Percentiles rank a stretch among this genome's conserved stretches.
Evolutionary conservation across 2,329 filamentous ascomycete genomes (phyloP).

Genomic region (Trichoderma sp.): DNA sequence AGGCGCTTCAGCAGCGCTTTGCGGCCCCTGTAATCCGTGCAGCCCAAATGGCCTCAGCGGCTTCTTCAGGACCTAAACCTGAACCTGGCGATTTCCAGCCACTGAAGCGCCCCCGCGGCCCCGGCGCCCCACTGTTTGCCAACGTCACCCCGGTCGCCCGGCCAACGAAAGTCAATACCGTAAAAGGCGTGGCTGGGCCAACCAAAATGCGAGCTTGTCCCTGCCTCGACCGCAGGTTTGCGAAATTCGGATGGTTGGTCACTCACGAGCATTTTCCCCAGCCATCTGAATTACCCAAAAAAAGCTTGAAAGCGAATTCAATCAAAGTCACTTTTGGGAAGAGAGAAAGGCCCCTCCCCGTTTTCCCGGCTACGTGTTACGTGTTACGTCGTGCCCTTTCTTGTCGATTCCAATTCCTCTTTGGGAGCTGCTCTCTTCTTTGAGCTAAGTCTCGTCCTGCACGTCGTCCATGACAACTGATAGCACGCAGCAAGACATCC

Average conservation of each 20-base stretch:
- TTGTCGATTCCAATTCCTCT: slow-evolving; percentile 4
- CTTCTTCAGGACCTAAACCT: background rate
- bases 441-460: slow-evolving; percentile 20
- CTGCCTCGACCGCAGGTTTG: slow-evolving; percentile 16
- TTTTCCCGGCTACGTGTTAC: background rate
- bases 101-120: background rate
- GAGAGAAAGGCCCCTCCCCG: background rate
- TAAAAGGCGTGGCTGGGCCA: slow-evolving; percentile 35
- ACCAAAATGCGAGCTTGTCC: slow-evolving; percentile 23
- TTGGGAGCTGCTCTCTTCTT: slow-evolving; percentile 12
- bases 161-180: slow-evolving; percentile 34
- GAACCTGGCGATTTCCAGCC: background rate
- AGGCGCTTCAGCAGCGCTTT: background rate
- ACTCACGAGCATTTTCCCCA: slow-evolving; percentile 5
- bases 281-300: slow-evolving; percentile 9
- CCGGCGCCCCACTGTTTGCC: slow-evolving; percentile 19
- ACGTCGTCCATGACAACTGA: slow-evolving; percentile 19
- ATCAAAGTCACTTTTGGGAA: background rate
- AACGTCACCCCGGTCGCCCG: slow-evolving; percentile 27
- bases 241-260: slow-evolving; percentile 21
- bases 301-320: background rate
- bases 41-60: background rate
- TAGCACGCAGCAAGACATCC: slow-evolving; percentile 15
- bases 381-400: slow-evolving; percentile 6
- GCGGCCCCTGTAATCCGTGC: background rate